Conservation (phyloP, 129 eudicot species). For the Pittosporum tobira region DNA sequence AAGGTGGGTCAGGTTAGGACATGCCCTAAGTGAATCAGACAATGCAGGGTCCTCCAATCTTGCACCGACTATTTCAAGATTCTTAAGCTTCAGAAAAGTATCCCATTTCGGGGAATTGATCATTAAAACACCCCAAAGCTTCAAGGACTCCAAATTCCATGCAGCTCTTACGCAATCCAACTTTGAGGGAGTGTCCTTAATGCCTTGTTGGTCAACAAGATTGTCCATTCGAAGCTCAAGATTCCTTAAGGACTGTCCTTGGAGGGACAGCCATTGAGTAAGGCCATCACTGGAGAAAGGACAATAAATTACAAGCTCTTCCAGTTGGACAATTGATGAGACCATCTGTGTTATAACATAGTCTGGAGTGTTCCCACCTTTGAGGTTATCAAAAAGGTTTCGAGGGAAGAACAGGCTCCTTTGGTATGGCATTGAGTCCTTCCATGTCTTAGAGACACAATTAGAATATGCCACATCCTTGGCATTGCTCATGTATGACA, state of each 20-base stretch:
- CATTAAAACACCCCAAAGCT: conserved; percentile 87
- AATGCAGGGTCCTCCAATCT: conserved; percentile 62
- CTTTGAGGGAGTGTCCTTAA: conserved; percentile 38
- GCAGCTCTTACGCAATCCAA: conserved; percentile 67
- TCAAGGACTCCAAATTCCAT: conserved; percentile 54
- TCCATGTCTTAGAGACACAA: conserved; percentile 77
- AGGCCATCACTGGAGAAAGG: conserved; percentile 64
- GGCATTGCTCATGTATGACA: conserved; percentile 50
- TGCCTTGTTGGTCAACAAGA: conserved; percentile 29
- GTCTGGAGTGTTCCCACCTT: conserved; percentile 46
- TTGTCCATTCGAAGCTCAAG: conserved; percentile 88
- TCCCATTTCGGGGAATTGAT: conserved; percentile 70
- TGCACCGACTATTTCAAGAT: conserved; percentile 82
- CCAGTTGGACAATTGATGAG: conserved; percentile 39
- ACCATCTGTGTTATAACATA: conserved; percentile 38
- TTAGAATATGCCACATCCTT: conserved; percentile 76
- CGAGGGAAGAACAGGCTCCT: conserved; percentile 74
- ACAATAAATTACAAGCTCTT: conserved; percentile 79
- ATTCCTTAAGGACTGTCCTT: conserved; percentile 40
- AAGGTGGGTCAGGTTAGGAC: conserved; percentile 62
- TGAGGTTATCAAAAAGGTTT: conserved; percentile 55
- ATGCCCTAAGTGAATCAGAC: conserved; percentile 48
- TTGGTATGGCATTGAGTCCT: conserved; percentile 70
- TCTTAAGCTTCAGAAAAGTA: conserved; percentile 35
- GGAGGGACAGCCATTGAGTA: conserved; percentile 46